A percentile compares a stretch with the other conserved stretches of the same genome.
phyloP scores from a whole-genome alignment of 352 stramenopile genomes.

The Albugo candida region DNA sequence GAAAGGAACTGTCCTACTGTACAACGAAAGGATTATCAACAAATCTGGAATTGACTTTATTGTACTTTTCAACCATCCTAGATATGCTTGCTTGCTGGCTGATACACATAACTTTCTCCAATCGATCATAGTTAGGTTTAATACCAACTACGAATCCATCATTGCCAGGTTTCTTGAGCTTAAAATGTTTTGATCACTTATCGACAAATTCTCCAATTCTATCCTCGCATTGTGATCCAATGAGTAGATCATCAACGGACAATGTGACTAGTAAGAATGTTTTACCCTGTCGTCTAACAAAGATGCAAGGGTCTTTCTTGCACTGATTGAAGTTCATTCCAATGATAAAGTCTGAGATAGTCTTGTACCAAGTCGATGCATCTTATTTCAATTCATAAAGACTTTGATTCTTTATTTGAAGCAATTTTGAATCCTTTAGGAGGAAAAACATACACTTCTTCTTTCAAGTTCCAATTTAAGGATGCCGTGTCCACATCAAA shows the following conservation, averaged over 20 bases:
- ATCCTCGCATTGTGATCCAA: not conserved
- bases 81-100: not conserved
- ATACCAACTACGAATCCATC: not conserved
- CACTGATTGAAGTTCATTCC: constrained; percentile 1
- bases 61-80: not conserved
- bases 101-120: not conserved
- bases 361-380: constrained; percentile 11
- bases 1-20: not conserved
- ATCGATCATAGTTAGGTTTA: not conserved
- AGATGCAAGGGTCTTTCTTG: not conserved
- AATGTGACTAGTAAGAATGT: not conserved
- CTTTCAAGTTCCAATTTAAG: constrained; percentile 12
- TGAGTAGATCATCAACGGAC: not conserved
- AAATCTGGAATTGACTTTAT: not conserved
- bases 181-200: not conserved
- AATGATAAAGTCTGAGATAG: constrained; percentile 8
- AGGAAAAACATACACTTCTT: constrained; percentile 8
- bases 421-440: constrained; percentile 4
- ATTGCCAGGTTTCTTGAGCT: not conserved
- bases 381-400: constrained; percentile 21
- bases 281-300: not conserved
- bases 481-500: constrained; percentile 17
- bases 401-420: constrained; percentile 6
- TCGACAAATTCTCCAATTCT: not conserved
- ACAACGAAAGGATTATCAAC: not conserved